These are phyloP conservation scores for Rhizoclosmatium globosum DNA, from an alignment of 192 early-diverging fungal genomes.

Conservation along the genomic window DNA sequence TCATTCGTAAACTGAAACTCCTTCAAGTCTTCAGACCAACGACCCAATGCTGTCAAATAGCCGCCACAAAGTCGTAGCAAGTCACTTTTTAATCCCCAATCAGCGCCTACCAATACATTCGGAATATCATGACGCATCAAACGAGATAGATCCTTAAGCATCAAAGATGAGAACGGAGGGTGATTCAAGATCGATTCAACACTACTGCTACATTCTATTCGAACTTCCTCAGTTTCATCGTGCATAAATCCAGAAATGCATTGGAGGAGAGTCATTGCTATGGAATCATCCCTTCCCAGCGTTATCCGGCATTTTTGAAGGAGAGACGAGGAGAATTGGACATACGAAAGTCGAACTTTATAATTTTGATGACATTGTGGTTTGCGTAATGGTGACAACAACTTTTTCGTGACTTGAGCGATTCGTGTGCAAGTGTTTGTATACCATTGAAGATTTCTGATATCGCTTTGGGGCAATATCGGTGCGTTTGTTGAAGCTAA, in stretches of 20 bases:
- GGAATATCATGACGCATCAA: conserved; percentile 13
- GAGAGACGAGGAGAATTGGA: not conserved
- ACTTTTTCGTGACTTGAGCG: conserved; percentile 12
- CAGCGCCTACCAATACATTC: not conserved
- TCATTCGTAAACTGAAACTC: not conserved
- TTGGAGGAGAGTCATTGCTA: not conserved
- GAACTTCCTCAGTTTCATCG: conserved; percentile 8
- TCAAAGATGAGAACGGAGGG: not conserved
- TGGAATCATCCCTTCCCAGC: not conserved
- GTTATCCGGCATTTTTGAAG: not conserved
- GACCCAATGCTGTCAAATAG: not conserved
- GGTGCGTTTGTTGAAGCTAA: not conserved
- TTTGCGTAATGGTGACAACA: not conserved
- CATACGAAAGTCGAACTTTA: conserved; percentile 17
- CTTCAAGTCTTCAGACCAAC: not conserved
- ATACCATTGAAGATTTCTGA: not conserved
- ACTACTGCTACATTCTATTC: not conserved
- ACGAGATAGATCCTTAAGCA: not conserved
- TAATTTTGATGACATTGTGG: not conserved
- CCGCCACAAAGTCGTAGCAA: conserved; percentile 4
- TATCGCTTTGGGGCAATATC: not conserved
- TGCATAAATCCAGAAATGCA: conserved; percentile 9
- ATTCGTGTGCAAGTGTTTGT: not conserved
- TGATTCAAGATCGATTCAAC: not conserved
- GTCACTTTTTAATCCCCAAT: conserved; percentile 13